Evolutionary conservation across 2,329 filamentous ascomycete species (phyloP).

Genomic region (Cadophora sp.): DNA sequence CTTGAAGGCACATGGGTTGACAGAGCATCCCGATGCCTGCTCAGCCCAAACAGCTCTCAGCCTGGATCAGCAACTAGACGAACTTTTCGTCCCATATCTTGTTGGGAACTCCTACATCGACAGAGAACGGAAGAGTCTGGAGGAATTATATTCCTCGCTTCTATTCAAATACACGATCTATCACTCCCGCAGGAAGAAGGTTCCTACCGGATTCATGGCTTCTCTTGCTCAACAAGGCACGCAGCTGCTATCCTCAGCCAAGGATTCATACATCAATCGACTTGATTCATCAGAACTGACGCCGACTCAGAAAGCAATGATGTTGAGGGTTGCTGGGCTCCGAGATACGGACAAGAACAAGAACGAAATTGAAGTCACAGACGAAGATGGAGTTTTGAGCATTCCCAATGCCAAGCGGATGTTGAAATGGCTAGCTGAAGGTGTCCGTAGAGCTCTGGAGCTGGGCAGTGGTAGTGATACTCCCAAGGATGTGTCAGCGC

Average conservation of each 20-base stretch:
- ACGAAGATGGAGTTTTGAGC: slow-evolving; percentile 85
- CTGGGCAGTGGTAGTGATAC: slow-evolving; percentile 88
- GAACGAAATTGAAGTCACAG: slow-evolving; percentile 87
- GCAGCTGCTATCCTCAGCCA: slow-evolving; percentile 84
- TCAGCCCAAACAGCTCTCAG: slow-evolving; percentile 84
- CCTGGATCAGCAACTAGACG: slow-evolving; percentile 76
- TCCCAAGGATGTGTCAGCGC: slow-evolving; percentile 88
- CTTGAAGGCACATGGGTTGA: slow-evolving; percentile 90
- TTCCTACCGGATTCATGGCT: slow-evolving; percentile 89
- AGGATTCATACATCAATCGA: slow-evolving; percentile 88
- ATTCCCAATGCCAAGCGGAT: slow-evolving; percentile 94
- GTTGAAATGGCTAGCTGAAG: slow-evolving; percentile 97
- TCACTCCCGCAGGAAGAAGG: slow-evolving; percentile 86
- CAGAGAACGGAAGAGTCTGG: slow-evolving; percentile 71
- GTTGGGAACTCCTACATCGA: slow-evolving; percentile 75
- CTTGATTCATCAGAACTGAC: slow-evolving; percentile 90
- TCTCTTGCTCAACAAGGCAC: slow-evolving; percentile 89
- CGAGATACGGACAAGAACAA: slow-evolving; percentile 77
- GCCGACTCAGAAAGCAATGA: slow-evolving; percentile 85
- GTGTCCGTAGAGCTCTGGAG: slow-evolving; percentile 88
- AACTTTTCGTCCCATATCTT: slow-evolving; percentile 76
- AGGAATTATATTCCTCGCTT: slow-evolving; percentile 86
- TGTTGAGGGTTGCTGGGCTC: slow-evolving; percentile 86
- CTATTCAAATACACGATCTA: slow-evolving; percentile 98
- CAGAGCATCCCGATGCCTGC: slow-evolving; percentile 91